These are phyloP conservation scores for Onygenales sp. DNA, from an alignment of 2,329 filamentous ascomycete genomes.

Conservation along the genomic window DNA sequence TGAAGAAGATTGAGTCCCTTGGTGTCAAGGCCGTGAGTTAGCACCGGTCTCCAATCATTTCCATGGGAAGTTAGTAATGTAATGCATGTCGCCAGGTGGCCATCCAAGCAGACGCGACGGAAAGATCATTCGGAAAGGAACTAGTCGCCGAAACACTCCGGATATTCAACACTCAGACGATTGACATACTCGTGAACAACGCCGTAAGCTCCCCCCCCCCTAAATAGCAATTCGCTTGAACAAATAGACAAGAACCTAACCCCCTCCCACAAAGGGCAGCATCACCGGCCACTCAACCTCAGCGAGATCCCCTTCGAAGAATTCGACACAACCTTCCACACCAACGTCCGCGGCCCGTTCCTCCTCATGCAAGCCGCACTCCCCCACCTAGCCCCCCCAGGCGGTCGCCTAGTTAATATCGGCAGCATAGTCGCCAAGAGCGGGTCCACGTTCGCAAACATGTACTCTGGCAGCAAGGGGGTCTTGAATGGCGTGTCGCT, in stretches of 20 bases:
- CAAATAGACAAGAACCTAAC: too few relatives aligned
- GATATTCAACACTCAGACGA: conserved; percentile 7
- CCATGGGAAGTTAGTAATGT: too few relatives aligned
- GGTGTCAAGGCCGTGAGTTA: background rate
- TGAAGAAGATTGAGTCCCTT: background rate
- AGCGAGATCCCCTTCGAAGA: background rate
- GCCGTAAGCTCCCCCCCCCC: conserved; percentile 3
- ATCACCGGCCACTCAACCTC: too few relatives aligned
- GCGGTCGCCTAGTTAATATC: conserved; percentile 1
- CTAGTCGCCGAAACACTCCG: conserved; percentile 5
- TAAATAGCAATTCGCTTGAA: too few relatives aligned
- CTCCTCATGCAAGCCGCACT: conserved; percentile 3
- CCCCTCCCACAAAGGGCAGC: too few relatives aligned
- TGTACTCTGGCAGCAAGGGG: background rate
- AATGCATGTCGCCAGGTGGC: background rate
- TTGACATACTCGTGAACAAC: conserved; percentile 14
- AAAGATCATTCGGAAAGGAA: conserved; percentile 1
- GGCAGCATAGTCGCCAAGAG: conserved; percentile 8
- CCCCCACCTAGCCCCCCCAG: background rate
- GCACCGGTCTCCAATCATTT: too few relatives aligned
- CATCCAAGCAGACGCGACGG: conserved; percentile 9
- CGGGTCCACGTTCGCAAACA: conserved; percentile 6
- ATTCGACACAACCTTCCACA: background rate
- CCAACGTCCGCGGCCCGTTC: conserved; percentile 5
- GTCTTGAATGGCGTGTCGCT: background rate